Base-by-base conservation (phyloP, 345 rosid species). In the Ceriops decandra region DNA sequence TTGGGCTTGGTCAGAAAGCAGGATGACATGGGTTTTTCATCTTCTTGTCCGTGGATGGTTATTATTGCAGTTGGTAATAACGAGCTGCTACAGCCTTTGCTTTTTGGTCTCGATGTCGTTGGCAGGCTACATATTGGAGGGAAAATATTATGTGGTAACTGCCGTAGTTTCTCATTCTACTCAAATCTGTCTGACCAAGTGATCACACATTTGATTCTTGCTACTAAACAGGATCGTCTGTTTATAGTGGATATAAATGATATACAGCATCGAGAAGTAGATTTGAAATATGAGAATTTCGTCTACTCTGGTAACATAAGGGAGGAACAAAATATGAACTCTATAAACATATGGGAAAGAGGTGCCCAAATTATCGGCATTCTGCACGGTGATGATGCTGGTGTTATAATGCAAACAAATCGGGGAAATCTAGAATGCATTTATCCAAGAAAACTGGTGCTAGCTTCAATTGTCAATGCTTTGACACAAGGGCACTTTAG, bases 401-500 rank as follows among this genome's bases (percentile, higher is more conserved):
- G 92, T 65, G 97, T 90, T 49, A 68, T 95, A 72, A 57, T 95
- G 72, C 96, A 90, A 82, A 88, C 99, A 58, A 72, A 78, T 71
- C 85, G 98, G 42, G 99, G 98, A 72, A 95, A 91, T 75, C 82
- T 95, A 5, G 99, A 91, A 74, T 85, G 93, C 80, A 76, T 91
- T 71, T 90, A 85, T 73, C 99, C 99, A 13, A 90, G 99, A 84
- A 91, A 95, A 84, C 71, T 95, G 80, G 99, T 90, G 24, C 74
- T 91, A 47, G 80, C 90, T 27, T 87, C 98, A 64, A 86, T 95
- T 67, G 60, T 83, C 33, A 87, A 88, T 81, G 97, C 91, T 61
- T 78, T 95, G 82, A 76, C 74, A 67, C 88, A 85, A 73, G 60
- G 79, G 65, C 90, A 87, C 71, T 95, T 87, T 68, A 84, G 77